Conservation (phyloP, 306 rosid species). For the Pachyrhizus erosus region DNA sequence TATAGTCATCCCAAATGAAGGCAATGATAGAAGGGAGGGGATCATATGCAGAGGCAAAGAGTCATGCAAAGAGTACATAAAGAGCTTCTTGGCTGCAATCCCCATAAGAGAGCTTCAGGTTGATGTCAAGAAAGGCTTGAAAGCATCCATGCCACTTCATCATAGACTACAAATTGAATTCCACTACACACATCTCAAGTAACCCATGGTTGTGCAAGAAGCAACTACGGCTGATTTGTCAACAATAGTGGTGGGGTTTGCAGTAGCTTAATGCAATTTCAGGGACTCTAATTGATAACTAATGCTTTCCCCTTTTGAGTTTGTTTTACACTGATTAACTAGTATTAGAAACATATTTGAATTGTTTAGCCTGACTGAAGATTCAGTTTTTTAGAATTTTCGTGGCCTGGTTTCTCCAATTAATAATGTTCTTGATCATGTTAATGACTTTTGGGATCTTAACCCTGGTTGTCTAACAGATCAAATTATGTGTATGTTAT, state of each 20-base stretch:
- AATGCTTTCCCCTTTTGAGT: neutral
- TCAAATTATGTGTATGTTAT: neutral
- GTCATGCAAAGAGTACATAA: constrained; percentile 78
- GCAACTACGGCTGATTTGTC: neutral
- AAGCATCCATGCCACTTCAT: constrained; percentile 67
- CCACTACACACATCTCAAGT: constrained; percentile 54
- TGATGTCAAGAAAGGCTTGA: constrained; percentile 75
- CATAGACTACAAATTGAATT: constrained; percentile 76
- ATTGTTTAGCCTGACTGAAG: constrained; percentile 12
- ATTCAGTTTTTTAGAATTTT: constrained; percentile 25
- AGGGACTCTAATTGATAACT: neutral
- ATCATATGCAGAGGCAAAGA: constrained; percentile 66
- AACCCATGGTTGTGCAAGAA: neutral
- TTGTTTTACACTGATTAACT: neutral
- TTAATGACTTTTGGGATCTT: neutral
- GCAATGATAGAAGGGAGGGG: constrained; percentile 41
- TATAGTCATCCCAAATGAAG: constrained; percentile 19
- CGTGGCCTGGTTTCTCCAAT: constrained; percentile 23
- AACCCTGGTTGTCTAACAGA: neutral
- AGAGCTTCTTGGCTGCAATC: constrained; percentile 84
- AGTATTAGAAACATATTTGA: constrained; percentile 4
- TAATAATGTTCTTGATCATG: constrained; percentile 17
- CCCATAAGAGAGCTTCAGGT: constrained; percentile 72
- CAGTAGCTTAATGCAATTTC: neutral
- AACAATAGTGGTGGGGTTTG: neutral